Evolutionary conservation across 192 early-diverging fungal species (phyloP).

Genomic region (Coemansia sp.): DNA sequence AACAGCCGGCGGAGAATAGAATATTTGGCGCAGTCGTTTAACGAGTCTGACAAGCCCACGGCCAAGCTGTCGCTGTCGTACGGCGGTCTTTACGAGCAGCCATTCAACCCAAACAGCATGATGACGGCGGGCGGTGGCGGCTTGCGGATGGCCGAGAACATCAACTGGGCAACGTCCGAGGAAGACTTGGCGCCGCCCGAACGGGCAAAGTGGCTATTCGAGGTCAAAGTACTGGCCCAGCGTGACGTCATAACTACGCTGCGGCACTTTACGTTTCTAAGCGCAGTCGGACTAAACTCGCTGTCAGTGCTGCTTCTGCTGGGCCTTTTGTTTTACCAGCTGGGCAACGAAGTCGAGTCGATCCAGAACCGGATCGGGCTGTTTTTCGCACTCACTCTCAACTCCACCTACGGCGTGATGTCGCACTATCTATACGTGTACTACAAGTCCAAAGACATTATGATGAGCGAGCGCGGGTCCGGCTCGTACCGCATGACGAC

Average conservation of each 20-base stretch:
- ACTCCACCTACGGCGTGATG: constrained; percentile 61
- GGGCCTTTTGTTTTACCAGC: constrained; percentile 58
- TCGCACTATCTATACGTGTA: constrained; percentile 59
- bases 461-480: constrained; percentile 64
- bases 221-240: constrained; percentile 40
- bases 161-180: constrained; percentile 18
- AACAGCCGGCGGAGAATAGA: constrained; percentile 40
- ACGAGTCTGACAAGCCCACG: constrained; percentile 23
- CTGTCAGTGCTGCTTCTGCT: constrained; percentile 52
- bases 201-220: constrained; percentile 43
- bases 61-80: constrained; percentile 45
- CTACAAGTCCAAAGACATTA: constrained; percentile 56
- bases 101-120: constrained; percentile 24
- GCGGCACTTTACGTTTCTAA: constrained; percentile 45
- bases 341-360: constrained; percentile 51
- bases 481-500: constrained; percentile 66
- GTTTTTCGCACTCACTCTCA: constrained; percentile 56
- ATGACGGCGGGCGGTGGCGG: constrained; percentile 11
- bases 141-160: constrained; percentile 8
- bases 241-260: constrained; percentile 48
- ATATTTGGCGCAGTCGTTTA: constrained; percentile 32
- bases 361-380: constrained; percentile 57
- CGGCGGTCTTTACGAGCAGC: constrained; percentile 44
- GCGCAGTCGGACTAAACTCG: constrained; percentile 52
- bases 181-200: constrained; percentile 28